These are phyloP conservation scores for Chenopodium album DNA, from an alignment of 148 eudicot genomes.

Conservation along the genomic window DNA sequence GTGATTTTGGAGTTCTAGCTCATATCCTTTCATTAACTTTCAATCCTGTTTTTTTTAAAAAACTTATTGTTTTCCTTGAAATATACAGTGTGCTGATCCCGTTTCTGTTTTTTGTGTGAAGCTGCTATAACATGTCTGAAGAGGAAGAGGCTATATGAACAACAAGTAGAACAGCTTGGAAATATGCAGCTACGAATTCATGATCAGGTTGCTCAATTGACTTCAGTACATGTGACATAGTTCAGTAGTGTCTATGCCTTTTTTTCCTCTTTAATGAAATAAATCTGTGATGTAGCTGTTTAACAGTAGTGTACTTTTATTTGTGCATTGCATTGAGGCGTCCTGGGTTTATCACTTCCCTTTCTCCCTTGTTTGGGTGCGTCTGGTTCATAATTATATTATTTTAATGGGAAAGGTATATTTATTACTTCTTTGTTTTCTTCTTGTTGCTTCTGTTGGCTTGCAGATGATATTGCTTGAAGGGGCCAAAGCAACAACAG, in stretches of 20 bases:
- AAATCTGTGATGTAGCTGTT: not conserved
- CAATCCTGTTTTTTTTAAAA: no score
- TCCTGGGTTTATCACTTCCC: not conserved
- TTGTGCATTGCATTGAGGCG: not conserved
- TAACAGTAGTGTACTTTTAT: not conserved
- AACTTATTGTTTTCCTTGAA: no score
- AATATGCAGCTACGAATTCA: slow-evolving; percentile 83
- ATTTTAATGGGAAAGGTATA: not conserved
- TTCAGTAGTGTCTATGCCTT: not conserved
- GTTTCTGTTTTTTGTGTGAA: slow-evolving; percentile 21
- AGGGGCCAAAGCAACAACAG: slow-evolving; percentile 94
- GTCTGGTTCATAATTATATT: not conserved
- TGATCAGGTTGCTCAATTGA: slow-evolving; percentile 55
- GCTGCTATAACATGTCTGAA: slow-evolving; percentile 86
- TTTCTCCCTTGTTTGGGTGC: not conserved
- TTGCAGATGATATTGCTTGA: slow-evolving; percentile 84
- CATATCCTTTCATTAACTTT: not conserved
- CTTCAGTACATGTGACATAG: slow-evolving; percentile 4
- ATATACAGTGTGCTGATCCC: no score
- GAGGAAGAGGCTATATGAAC: slow-evolving; percentile 76
- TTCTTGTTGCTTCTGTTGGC: slow-evolving; percentile 1
- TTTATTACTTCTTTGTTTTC: not conserved
- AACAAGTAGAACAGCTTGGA: slow-evolving; percentile 85
- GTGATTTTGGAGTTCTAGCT: not conserved
- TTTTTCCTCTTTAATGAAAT: no score